These are phyloP conservation scores for Hypoxylon sp. DNA, from an alignment of 2,329 filamentous ascomycete species.

Conservation along the genomic window DNA sequence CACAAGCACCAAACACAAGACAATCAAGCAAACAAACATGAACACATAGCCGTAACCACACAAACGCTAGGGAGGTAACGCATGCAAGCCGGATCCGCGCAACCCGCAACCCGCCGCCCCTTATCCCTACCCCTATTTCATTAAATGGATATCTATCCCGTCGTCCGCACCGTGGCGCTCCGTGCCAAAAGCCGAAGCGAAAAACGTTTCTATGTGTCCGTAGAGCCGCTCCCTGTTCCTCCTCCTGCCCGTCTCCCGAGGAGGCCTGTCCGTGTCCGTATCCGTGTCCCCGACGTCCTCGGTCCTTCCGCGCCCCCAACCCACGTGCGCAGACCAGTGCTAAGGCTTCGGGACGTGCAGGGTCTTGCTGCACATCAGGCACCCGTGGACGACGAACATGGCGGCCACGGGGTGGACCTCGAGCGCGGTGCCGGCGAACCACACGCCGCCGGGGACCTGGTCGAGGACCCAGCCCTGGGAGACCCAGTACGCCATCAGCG, in stretches of 20 bases:
- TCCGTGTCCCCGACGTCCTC: too few species aligned
- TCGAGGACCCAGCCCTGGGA: slow-evolving; percentile 84
- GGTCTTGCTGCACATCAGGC: slow-evolving; percentile 94
- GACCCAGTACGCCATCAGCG: slow-evolving; percentile 91
- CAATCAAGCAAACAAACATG: neutral
- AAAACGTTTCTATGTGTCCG: neutral
- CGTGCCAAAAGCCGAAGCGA: neutral
- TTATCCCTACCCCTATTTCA: neutral
- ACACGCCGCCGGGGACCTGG: slow-evolving; percentile 81
- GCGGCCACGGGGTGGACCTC: slow-evolving; percentile 89
- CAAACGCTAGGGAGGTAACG: neutral
- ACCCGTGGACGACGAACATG: slow-evolving; percentile 90
- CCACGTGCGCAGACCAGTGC: neutral
- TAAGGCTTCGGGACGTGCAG: slow-evolving; percentile 93
- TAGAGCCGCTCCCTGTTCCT: neutral
- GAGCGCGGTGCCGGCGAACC: slow-evolving; percentile 75
- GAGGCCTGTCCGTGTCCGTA: neutral
- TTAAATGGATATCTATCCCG: neutral
- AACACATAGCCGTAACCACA: neutral
- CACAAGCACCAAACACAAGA: neutral
- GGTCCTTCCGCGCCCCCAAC: neutral
- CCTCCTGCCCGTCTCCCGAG: too few species aligned
- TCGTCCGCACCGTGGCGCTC: neutral
- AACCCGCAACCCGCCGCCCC: neutral
- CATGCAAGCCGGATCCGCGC: neutral